Evolutionary conservation across 1,284 basidiomycete genomes (phyloP).

Genomic region (Heterobasidion irregulare): DNA sequence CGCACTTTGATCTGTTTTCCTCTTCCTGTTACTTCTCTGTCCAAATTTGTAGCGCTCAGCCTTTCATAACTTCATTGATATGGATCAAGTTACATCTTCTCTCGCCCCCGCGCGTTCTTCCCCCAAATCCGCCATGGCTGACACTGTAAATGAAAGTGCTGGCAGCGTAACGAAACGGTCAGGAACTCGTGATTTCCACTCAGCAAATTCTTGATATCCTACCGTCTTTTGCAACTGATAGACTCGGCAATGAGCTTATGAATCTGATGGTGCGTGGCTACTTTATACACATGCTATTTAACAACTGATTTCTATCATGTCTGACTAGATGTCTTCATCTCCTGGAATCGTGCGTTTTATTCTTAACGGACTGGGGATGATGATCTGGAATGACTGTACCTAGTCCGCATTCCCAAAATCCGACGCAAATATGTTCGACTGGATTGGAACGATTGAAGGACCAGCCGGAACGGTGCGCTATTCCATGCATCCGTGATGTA

Average conservation of each 20-base stretch:
- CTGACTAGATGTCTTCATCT: slow-evolving; percentile 69
- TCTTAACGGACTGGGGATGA: not conserved
- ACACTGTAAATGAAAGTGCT: slow-evolving; percentile 42
- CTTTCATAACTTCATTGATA: slow-evolving; percentile 16
- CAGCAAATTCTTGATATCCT: not conserved
- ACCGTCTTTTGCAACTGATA: slow-evolving; percentile 15
- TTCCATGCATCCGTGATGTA: not conserved
- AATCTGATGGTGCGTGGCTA: slow-evolving; percentile 61
- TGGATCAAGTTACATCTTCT: slow-evolving; percentile 69
- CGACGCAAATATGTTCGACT: slow-evolving; percentile 77
- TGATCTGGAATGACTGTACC: not conserved
- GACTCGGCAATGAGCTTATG: slow-evolving; percentile 77
- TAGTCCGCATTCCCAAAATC: slow-evolving; percentile 81
- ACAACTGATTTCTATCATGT: not conserved
- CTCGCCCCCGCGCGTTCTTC: slow-evolving; percentile 49
- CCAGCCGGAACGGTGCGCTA: slow-evolving; percentile 59
- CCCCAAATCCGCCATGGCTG: slow-evolving; percentile 44
- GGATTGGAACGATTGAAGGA: slow-evolving; percentile 79
- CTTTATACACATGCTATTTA: not conserved
- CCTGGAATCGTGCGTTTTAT: slow-evolving; percentile 64
- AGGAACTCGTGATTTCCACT: slow-evolving; percentile 5
- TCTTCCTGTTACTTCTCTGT: not conserved
- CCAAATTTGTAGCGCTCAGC: not conserved
- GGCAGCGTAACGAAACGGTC: slow-evolving; percentile 80
- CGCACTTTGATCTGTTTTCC: not conserved